phyloP scores from a whole-genome alignment of 2,329 filamentous ascomycete genomes.

The Clonostachys byssicola region DNA sequence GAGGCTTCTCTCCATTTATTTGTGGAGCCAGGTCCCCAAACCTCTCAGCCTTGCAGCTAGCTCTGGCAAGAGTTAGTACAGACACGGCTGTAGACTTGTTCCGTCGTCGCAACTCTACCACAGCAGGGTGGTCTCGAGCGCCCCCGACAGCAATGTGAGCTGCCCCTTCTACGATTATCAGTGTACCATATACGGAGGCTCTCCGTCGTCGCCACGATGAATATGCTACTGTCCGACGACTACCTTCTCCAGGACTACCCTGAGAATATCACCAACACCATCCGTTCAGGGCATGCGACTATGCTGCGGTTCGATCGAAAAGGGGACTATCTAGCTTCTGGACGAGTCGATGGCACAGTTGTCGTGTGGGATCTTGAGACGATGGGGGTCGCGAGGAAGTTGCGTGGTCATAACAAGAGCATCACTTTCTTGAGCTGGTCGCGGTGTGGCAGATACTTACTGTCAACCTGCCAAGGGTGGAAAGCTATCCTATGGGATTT shows the following conservation, averaged over 20 bases:
- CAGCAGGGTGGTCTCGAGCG: too few species aligned
- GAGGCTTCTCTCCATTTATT: too few species aligned
- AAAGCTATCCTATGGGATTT: conserved; percentile 96
- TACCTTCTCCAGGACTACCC: conserved; percentile 77
- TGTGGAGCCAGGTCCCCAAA: neutral
- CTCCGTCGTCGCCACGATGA: conserved; percentile 36
- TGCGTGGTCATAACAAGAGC: conserved; percentile 88
- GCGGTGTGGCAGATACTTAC: conserved; percentile 80
- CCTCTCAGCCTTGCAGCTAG: conserved; percentile 24
- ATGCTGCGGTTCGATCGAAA: conserved; percentile 85
- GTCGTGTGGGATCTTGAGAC: conserved; percentile 98
- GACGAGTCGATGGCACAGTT: conserved; percentile 89
- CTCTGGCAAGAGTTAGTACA: neutral
- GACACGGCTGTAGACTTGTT: neutral
- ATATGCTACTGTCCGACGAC: conserved; percentile 56
- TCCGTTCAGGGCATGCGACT: conserved; percentile 67
- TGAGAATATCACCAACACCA: conserved; percentile 81
- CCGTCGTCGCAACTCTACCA: too few species aligned
- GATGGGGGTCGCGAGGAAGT: conserved; percentile 90
- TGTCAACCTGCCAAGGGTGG: conserved; percentile 94
- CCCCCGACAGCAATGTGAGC: neutral
- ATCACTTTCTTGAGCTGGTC: conserved; percentile 97
- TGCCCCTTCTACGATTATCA: neutral
- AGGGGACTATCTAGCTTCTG: conserved; percentile 91
- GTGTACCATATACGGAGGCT: neutral